Evolutionary conservation across 2,329 filamentous ascomycete genomes (phyloP).

Genomic region (Piedraia hortae): DNA sequence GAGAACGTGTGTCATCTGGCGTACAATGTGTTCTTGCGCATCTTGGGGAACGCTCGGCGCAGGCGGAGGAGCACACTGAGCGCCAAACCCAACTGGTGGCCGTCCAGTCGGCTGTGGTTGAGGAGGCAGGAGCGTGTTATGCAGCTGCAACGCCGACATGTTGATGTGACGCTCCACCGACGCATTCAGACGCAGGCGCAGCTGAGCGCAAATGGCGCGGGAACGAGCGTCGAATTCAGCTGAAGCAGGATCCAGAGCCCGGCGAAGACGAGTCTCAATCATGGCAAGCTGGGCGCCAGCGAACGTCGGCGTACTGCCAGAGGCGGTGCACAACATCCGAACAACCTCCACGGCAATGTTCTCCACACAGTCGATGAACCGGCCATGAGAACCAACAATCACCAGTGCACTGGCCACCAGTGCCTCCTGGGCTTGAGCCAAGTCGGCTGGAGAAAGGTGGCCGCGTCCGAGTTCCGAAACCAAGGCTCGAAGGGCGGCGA

Average conservation of each 20-base stretch:
- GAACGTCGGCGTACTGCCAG: constrained; percentile 9
- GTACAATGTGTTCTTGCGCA: constrained; percentile 32
- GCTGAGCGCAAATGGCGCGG: constrained; percentile 9
- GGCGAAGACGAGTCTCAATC: constrained; percentile 12
- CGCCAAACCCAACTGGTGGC: constrained; percentile 7
- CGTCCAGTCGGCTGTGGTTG: constrained; percentile 2
- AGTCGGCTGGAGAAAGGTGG: too few relatives aligned
- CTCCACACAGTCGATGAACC: constrained; percentile 16
- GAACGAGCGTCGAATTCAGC: constrained; percentile 8
- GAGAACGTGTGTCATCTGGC: constrained; percentile 54
- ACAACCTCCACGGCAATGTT: constrained; percentile 20
- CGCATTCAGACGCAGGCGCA: constrained; percentile 13
- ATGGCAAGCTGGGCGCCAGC: constrained; percentile 12
- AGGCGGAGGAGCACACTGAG: constrained; percentile 5
- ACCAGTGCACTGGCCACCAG: constrained; percentile 13
- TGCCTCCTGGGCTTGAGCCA: constrained; percentile 6
- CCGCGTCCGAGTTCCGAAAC: too few relatives aligned
- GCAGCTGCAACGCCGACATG: constrained; percentile 17
- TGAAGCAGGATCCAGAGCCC: constrained; percentile 9
- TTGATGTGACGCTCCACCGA: constrained; percentile 11
- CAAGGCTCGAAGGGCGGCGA: too few relatives aligned
- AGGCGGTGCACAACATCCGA: constrained; percentile 15
- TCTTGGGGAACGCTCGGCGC: constrained; percentile 4
- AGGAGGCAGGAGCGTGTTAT: constrained; percentile 15
- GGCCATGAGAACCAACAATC: constrained; percentile 15